Evolutionary conservation across 225 moss, liverwort and hornwort species (phyloP).

Genomic region (Takakia lepidozioides): DNA sequence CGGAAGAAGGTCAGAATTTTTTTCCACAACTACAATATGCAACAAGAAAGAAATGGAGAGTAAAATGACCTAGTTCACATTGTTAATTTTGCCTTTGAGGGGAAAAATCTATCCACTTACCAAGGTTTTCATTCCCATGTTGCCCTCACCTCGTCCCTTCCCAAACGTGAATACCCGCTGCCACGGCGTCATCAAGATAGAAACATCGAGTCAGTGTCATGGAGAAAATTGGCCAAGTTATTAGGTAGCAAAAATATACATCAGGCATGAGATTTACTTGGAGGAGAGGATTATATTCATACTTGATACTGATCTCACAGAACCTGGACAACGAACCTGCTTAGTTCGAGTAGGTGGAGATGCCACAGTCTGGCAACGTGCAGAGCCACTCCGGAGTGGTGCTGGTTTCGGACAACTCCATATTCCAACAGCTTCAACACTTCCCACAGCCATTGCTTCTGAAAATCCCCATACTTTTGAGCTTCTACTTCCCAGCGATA

Average conservation of each 20-base stretch:
- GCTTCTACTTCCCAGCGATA: no score
- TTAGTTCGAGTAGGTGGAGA: slow-evolving; percentile 60
- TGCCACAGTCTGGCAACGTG: slow-evolving; percentile 67
- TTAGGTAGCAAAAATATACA: neutral
- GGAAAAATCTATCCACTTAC: slow-evolving; percentile 21
- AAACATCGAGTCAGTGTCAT: neutral
- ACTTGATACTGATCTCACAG: no score
- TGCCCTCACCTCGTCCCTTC: slow-evolving; percentile 76
- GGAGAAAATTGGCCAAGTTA: neutral
- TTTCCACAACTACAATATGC: no score
- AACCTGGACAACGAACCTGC: slow-evolving; percentile 29
- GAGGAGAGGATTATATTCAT: no score
- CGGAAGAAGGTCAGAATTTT: no score
- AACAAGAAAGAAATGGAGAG: neutral
- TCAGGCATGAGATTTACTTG: no score
- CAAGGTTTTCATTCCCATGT: slow-evolving; percentile 82
- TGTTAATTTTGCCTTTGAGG: neutral
- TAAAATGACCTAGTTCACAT: neutral
- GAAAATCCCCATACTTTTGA: no score
- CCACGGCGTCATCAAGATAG: slow-evolving; percentile 13
- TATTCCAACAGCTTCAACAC: no score
- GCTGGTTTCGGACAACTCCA: no score
- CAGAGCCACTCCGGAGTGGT: slow-evolving; percentile 9
- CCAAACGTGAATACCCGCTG: slow-evolving; percentile 94
- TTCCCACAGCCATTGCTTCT: no score